phyloP scores from a whole-genome alignment of 2,329 filamentous ascomycete genomes.

The Pestalotiopsis sp. region DNA sequence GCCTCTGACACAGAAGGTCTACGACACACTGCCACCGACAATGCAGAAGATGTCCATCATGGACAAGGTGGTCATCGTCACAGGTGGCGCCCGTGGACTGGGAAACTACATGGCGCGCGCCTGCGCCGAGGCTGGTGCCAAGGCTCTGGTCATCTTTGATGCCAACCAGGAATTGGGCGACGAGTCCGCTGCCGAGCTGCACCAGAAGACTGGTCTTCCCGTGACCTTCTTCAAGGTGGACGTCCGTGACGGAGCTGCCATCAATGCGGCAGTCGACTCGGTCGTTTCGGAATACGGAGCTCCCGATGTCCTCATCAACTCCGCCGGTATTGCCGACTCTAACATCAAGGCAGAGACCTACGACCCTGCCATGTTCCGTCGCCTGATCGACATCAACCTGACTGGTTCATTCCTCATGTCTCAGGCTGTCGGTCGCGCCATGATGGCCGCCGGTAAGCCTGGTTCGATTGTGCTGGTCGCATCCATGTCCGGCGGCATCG shows the following conservation, averaged over 20 bases:
- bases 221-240: conserved; percentile 79
- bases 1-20: conserved; percentile 55
- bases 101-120: conserved; percentile 80
- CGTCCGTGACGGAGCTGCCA: conserved; percentile 69
- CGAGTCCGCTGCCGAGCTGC: conserved; percentile 66
- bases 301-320: conserved; percentile 76
- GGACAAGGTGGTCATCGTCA: conserved; percentile 71
- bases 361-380: conserved; percentile 73
- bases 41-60: conserved; percentile 69
- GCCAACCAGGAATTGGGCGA: conserved; percentile 76
- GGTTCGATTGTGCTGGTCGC: conserved; percentile 76
- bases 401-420: conserved; percentile 78
- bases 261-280: conserved; percentile 67
- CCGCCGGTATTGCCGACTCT: conserved; percentile 78
- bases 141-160: conserved; percentile 74
- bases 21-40: conserved; percentile 59
- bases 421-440: conserved; percentile 68
- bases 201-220: conserved; percentile 70
- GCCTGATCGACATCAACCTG: conserved; percentile 79
- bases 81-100: conserved; percentile 74
- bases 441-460: conserved; percentile 71
- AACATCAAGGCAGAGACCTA: conserved; percentile 83
- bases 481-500: conserved; percentile 79
- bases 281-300: conserved; percentile 67
- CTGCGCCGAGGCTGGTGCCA: conserved; percentile 73